Evolutionary conservation across 2,329 filamentous ascomycete genomes (phyloP).

Genomic region (Fusarium sp.): DNA sequence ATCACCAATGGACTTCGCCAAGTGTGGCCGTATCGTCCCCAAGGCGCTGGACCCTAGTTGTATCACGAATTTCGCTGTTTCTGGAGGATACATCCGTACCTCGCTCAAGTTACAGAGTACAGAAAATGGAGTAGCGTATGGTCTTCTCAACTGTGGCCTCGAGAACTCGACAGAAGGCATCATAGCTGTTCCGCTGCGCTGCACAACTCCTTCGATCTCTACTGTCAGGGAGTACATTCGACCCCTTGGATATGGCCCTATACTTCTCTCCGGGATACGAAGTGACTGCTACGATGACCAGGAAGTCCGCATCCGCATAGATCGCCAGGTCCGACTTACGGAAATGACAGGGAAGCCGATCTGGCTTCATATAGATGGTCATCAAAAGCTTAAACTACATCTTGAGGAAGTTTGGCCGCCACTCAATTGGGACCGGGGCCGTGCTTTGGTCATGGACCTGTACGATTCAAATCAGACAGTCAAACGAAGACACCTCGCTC

Average conservation of each 20-base stretch:
- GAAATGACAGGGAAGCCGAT: not conserved
- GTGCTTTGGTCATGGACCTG: not conserved
- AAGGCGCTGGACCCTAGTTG: not conserved
- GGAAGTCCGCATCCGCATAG: not conserved
- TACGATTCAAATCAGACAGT: fast-evolving
- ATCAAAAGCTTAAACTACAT: not conserved
- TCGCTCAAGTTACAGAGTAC: not conserved
- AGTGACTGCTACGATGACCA: fast-evolving
- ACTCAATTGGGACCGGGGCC: not conserved
- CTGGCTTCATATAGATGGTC: not conserved
- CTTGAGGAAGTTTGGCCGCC: not conserved
- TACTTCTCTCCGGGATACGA: not conserved
- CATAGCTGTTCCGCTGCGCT: not conserved
- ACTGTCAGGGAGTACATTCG: not conserved
- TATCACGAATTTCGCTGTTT: not conserved
- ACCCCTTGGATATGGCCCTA: not conserved
- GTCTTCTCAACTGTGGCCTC: not conserved
- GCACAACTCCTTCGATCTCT: not conserved
- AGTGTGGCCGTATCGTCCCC: not conserved
- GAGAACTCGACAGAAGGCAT: not conserved
- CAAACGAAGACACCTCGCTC: not conserved
- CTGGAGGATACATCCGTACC: not conserved
- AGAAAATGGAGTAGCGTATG: not conserved
- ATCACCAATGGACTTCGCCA: not conserved
- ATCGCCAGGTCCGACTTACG: fast-evolving